Conservation (phyloP, 2,329 filamentous ascomycete genomes). For the Curvularia lunata region DNA sequence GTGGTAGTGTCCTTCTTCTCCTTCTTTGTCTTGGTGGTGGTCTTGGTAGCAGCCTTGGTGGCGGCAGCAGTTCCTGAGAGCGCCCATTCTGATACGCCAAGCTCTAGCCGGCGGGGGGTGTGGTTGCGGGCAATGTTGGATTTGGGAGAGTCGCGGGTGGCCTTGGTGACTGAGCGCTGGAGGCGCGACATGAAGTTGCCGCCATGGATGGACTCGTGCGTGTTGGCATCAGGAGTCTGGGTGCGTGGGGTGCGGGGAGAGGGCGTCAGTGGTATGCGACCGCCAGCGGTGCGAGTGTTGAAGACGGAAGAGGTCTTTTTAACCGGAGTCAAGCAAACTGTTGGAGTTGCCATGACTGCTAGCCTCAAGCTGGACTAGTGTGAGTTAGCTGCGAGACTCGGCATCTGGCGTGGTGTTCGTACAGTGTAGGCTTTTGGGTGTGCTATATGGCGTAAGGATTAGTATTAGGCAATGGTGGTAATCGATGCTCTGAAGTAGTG, state of each 20-base stretch:
- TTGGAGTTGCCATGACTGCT: conserved; percentile 76
- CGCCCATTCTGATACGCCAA: conserved; percentile 91
- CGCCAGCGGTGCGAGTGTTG: conserved; percentile 88
- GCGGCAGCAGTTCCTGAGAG: conserved; percentile 79
- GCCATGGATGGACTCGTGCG: conserved; percentile 72
- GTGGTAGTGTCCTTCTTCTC: conserved; percentile 41
- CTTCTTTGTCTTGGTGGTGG: conserved; percentile 52
- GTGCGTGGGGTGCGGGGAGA: conserved; percentile 73
- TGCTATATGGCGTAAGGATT: conserved; percentile 45
- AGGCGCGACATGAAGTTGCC: conserved; percentile 81
- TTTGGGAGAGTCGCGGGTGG: conserved; percentile 84
- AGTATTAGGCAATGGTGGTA: conserved; percentile 49
- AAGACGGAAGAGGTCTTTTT: conserved; percentile 96
- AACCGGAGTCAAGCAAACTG: conserved; percentile 80
- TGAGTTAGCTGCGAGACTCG: conserved; percentile 27
- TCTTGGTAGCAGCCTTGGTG: conserved; percentile 53
- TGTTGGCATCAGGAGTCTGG: conserved; percentile 53
- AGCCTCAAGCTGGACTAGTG: conserved; percentile 24
- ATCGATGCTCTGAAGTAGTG: conserved; percentile 50
- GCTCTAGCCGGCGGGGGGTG: conserved; percentile 83
- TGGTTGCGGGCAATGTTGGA: conserved; percentile 85
- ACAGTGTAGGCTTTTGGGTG: conserved; percentile 38
- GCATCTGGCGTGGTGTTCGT: conserved; percentile 20
- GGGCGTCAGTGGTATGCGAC: conserved; percentile 91
- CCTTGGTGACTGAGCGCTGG: conserved; percentile 70